These are phyloP conservation scores for Lupinus albus DNA, from an alignment of 306 rosid genomes.

Conservation along the genomic window DNA sequence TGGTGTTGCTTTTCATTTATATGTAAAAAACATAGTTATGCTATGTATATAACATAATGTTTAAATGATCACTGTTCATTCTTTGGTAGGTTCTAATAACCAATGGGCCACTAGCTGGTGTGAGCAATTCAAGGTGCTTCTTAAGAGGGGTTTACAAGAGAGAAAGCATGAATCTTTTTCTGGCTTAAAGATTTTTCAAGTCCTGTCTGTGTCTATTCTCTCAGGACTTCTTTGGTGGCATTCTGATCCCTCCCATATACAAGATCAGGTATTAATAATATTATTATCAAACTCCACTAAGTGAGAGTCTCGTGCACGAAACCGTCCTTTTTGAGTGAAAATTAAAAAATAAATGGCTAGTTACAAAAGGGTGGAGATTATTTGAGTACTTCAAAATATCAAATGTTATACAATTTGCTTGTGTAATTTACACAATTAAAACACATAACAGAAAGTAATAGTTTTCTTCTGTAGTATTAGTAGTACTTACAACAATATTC, in stretches of 20 bases:
- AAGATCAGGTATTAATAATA: slow-evolving; percentile 68
- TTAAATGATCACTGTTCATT: slow-evolving; percentile 13
- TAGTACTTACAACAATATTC: slow-evolving; percentile 17
- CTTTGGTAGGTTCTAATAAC: slow-evolving; percentile 49
- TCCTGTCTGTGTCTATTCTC: slow-evolving; percentile 78
- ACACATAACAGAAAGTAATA: background rate
- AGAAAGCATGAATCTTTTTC: slow-evolving; percentile 92
- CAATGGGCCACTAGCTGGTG: slow-evolving; percentile 84
- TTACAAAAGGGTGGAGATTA: slow-evolving; percentile 1
- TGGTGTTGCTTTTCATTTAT: background rate
- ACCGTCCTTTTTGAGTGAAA: background rate
- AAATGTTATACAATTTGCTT: background rate
- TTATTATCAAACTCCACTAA: too few relatives aligned
- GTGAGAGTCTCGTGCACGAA: too few relatives aligned
- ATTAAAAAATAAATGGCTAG: background rate
- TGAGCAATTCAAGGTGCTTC: slow-evolving; percentile 77
- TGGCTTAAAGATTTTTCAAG: slow-evolving; percentile 81
- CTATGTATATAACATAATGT: slow-evolving; percentile 1
- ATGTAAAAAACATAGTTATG: background rate
- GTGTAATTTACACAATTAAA: too few relatives aligned
- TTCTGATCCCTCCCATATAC: slow-evolving; percentile 68
- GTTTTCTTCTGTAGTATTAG: background rate
- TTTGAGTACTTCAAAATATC: too few relatives aligned
- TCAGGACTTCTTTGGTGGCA: slow-evolving; percentile 95
- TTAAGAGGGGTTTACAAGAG: slow-evolving; percentile 75